These are phyloP conservation scores for Annulohypoxylon truncatum DNA, from an alignment of 2,329 filamentous ascomycete species.

Conservation along the genomic window DNA sequence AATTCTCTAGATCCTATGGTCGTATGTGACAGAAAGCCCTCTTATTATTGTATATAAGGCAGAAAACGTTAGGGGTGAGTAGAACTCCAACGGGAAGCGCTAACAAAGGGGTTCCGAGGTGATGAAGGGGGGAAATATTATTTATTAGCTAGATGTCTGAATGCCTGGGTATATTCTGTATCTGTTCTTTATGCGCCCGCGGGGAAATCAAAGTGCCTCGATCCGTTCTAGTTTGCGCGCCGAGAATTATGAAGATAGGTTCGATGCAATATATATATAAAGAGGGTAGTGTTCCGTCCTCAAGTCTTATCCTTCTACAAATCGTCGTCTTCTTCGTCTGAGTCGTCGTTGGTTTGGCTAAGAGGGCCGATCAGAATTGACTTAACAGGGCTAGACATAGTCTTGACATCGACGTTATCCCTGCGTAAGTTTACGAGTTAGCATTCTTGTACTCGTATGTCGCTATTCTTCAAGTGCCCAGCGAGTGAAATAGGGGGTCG, in stretches of 20 bases:
- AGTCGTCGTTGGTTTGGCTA: conserved; percentile 13
- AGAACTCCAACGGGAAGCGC: neutral
- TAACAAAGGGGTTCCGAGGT: neutral
- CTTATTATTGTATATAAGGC: neutral
- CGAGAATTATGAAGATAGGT: neutral
- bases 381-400: conserved; percentile 22
- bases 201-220: neutral
- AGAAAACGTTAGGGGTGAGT: neutral
- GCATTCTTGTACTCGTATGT: neutral
- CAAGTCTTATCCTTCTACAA: neutral
- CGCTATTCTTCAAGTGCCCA: neutral
- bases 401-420: conserved; percentile 36
- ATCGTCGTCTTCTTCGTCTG: conserved; percentile 7
- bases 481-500: neutral
- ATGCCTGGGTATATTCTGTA: neutral
- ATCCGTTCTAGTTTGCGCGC: neutral
- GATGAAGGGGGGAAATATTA: neutral
- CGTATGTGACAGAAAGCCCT: neutral
- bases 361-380: conserved; percentile 26
- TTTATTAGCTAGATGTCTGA: neutral
- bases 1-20: conserved; percentile 1
- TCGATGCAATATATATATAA: neutral
- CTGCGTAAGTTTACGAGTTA: conserved; percentile 3
- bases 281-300: neutral
- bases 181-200: neutral